Evolutionary conservation across 345 rosid species (phyloP), one percentile per base, ranked within the genome.

Genomic region (Tarenaya hassleriana): DNA sequence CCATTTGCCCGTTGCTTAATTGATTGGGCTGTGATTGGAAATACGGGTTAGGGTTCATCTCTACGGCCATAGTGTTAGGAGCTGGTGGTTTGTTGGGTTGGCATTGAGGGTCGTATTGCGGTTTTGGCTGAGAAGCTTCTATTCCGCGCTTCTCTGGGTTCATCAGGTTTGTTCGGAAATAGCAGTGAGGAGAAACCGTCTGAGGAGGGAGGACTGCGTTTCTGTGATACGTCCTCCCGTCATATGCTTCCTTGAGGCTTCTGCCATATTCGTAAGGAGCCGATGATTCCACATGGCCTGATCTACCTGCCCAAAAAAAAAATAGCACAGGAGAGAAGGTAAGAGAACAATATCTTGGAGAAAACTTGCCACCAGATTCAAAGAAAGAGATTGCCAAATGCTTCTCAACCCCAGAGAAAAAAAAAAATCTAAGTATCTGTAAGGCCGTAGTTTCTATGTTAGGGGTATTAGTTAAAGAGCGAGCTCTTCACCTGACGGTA

Each of bases 231-330:
- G 69, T 51, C 74, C 79, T 74, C 8, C 76, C 41, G 51, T 76
- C 84, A 16, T 60, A 70, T 24, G 47, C 50, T 12, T 81, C 88
- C 66, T 74, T 80, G 15, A 51, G 49, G 63, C 53, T 76, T 71
- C 84, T 68, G 54, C 65, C 60, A 46, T 62, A 73, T 59, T 92
- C 95, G 41, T 62, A 73, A 16, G 79, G 78, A 59, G 72, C 27
- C 21, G 70, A 75, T 21, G 94, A 74, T 69, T 84, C 98, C 1
- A 92, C 80, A 64, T 91, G 78, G 63, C 96, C 91, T 17, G 97
- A 85, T 70, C 79, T 88, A 51, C 90, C 96, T 84, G 86, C 39
- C n/a, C n/a, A n/a, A n/a, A n/a, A n/a, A n/a, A n/a, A 43, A 41
- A 47, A 66, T 14, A 49, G 43, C 24, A 47, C 50, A 50, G 13